These are phyloP conservation scores for Coprinopsis cinerea DNA, from an alignment of 768 basidiomycete species.

Conservation along the genomic window DNA sequence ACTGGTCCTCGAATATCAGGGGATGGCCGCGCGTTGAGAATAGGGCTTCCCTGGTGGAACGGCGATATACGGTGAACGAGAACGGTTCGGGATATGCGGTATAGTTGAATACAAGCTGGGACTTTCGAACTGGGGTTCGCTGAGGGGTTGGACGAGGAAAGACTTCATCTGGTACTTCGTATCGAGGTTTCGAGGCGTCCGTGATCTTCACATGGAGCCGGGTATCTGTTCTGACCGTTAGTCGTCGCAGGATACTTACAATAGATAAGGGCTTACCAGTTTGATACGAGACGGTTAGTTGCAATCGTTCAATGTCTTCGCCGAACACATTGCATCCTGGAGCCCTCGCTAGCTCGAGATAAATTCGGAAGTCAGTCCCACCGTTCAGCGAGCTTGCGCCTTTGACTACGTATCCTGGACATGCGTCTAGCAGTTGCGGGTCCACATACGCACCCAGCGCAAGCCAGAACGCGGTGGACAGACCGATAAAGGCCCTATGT, in stretches of 20 bases:
- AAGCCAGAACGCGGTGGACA: background rate
- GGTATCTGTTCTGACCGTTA: conserved; percentile 27
- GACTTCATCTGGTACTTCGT: conserved; percentile 60
- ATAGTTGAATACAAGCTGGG: conserved; percentile 55
- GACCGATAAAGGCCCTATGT: no score
- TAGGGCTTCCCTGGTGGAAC: conserved; percentile 44
- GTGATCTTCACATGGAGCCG: conserved; percentile 63
- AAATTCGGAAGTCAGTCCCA: conserved; percentile 43
- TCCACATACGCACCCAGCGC: conserved; percentile 16
- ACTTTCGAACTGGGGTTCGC: conserved; percentile 21
- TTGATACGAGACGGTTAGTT: conserved; percentile 52
- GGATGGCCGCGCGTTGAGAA: conserved; percentile 58
- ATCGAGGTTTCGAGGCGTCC: conserved; percentile 43
- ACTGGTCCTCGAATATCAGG: conserved; percentile 73
- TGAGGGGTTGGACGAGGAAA: conserved; percentile 45
- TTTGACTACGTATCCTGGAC: conserved; percentile 52
- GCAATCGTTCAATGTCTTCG: conserved; percentile 40
- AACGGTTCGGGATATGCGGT: conserved; percentile 55
- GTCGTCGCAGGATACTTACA: background rate
- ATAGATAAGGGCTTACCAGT: conserved; percentile 30
- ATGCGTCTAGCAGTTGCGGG: conserved; percentile 43
- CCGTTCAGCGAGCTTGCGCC: conserved; percentile 35
- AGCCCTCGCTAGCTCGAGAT: conserved; percentile 43
- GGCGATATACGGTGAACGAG: conserved; percentile 51
- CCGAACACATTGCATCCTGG: conserved; percentile 50